These are phyloP conservation scores for Fistulifera solaris DNA, from an alignment of 108 stramenopile species.

Conservation along the genomic window DNA sequence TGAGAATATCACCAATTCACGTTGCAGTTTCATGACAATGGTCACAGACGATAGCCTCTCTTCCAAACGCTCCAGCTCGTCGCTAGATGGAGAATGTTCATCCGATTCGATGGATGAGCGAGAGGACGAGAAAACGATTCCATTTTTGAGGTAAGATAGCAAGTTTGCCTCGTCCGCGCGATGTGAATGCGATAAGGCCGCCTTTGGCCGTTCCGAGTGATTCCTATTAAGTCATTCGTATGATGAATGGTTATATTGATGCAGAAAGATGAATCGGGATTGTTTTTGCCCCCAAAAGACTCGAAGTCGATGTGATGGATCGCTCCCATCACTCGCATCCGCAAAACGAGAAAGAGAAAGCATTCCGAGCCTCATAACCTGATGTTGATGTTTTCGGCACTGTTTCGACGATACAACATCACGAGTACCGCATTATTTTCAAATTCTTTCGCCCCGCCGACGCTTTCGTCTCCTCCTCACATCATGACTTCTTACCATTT, in stretches of 20 bases:
- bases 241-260: too few species aligned
- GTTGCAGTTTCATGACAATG: too few species aligned
- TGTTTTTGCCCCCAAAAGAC: not conserved
- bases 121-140: constrained; percentile 40
- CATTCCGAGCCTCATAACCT: constrained; percentile 5
- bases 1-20: too few species aligned
- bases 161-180: not conserved
- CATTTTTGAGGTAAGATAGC: constrained; percentile 43
- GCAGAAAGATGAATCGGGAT: too few species aligned
- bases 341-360: not conserved
- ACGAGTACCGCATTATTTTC: not conserved
- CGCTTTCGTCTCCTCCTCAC: constrained; percentile 4
- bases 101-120: too few species aligned
- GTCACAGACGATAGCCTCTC: too few species aligned
- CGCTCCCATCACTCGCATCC: not conserved
- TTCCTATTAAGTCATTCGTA: not conserved
- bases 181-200: not conserved
- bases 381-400: constrained; percentile 2
- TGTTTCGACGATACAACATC: not conserved
- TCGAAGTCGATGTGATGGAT: not conserved
- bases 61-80: too few species aligned
- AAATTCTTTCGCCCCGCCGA: not conserved
- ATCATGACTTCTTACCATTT: constrained; percentile 6
- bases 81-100: too few species aligned
- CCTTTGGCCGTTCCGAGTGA: not conserved